Percentiles rank a stretch among this genome's conserved stretches.
Evolutionary conservation across 306 rosid species (phyloP).

Genomic region (Vachellia collinsii): DNA sequence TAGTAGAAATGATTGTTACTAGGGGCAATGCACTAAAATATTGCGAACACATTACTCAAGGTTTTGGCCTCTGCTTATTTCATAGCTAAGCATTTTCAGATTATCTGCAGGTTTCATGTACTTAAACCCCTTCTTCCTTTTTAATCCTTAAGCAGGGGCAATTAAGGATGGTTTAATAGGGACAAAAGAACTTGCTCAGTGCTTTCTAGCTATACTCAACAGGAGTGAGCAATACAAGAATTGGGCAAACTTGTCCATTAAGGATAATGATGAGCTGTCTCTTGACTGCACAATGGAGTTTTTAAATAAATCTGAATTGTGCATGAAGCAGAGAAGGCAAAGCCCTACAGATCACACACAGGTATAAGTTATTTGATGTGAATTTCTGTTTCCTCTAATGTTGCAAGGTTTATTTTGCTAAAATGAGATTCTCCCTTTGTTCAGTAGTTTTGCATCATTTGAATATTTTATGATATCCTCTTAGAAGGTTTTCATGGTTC

Average conservation of each 20-base stretch:
- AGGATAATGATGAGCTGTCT: slow-evolving; percentile 24
- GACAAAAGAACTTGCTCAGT: slow-evolving; percentile 58
- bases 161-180: slow-evolving; percentile 52
- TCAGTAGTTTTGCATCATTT: not conserved
- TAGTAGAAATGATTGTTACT: not conserved
- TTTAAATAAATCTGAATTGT: slow-evolving; percentile 35
- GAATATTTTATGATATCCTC: not conserved
- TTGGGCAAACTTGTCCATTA: slow-evolving; percentile 41
- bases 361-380: slow-evolving; percentile 45
- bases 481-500: not conserved
- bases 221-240: slow-evolving; percentile 47
- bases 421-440: not conserved
- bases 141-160: slow-evolving; percentile 57
- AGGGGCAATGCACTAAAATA: not conserved
- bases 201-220: slow-evolving; percentile 49
- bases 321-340: slow-evolving; percentile 48
- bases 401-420: not conserved
- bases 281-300: slow-evolving; percentile 19
- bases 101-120: not conserved
- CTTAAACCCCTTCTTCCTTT: slow-evolving; percentile 3
- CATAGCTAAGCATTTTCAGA: slow-evolving; percentile 19
- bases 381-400: not conserved
- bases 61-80: slow-evolving; percentile 15
- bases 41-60: not conserved
- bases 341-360: slow-evolving; percentile 78